Percentiles rank a stretch among this genome's conserved stretches.
Evolutionary conservation across 1,139 yeast species (phyloP).

Genomic region (Wickerhamomyces sp.): DNA sequence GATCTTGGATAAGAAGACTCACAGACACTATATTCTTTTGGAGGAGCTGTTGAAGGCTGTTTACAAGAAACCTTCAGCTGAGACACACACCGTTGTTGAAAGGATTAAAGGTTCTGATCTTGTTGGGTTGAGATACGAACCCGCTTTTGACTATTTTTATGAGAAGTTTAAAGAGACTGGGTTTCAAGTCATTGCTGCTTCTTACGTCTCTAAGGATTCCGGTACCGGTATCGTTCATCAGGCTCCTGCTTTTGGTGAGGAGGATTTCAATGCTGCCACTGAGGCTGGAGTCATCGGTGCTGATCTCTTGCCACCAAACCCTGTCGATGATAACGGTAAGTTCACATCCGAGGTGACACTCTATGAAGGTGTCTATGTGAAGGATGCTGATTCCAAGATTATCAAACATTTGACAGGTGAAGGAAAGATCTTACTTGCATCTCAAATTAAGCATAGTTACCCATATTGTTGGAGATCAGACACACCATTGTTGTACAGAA

Average conservation of each 20-base stretch:
- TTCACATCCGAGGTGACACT: slow-evolving; percentile 72
- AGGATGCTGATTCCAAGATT: slow-evolving; percentile 91
- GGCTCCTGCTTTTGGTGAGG: slow-evolving; percentile 99
- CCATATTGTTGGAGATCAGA: slow-evolving; percentile 99
- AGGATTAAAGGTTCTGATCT: slow-evolving; percentile 74
- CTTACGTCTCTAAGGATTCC: slow-evolving; percentile 84
- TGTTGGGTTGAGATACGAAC: slow-evolving; percentile 74
- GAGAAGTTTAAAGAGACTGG: slow-evolving; percentile 72
- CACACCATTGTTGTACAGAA: slow-evolving; percentile 91
- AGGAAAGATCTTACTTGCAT: slow-evolving; percentile 69
- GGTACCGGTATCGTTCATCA: slow-evolving; percentile 99
- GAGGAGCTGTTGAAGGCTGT: slow-evolving; percentile 77
- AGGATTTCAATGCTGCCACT: slow-evolving; percentile 83
- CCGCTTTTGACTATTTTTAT: slow-evolving; percentile 76
- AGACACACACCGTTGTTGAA: slow-evolving; percentile 79
- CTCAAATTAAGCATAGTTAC: slow-evolving; percentile 91
- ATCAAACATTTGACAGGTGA: slow-evolving; percentile 75
- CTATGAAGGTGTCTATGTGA: slow-evolving; percentile 80
- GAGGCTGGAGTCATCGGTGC: slow-evolving; percentile 70
- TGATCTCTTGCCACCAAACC: slow-evolving; percentile 77
- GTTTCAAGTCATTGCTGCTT: slow-evolving; percentile 75
- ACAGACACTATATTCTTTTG: slow-evolving; percentile 72
- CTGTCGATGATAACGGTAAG: slow-evolving; percentile 87
- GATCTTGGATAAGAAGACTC: slow-evolving; percentile 83
- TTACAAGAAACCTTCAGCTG: slow-evolving; percentile 92